These are phyloP conservation scores for Sonneratia alba DNA, from an alignment of 345 rosid species.

Conservation along the genomic window DNA sequence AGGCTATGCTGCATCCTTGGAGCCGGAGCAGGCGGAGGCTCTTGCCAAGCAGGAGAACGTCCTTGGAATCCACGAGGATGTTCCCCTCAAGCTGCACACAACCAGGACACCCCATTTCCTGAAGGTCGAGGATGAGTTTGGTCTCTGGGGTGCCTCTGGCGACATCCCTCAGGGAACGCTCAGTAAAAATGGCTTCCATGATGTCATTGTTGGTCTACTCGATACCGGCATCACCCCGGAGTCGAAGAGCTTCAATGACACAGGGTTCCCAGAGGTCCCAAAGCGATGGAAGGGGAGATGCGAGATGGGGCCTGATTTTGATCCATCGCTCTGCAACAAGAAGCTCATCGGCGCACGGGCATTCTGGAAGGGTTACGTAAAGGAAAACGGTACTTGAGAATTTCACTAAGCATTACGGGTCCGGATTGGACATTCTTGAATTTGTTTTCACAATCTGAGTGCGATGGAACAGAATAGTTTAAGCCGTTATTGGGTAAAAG, in stretches of 20 bases:
- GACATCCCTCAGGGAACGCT: neutral
- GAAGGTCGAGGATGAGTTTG: conserved; percentile 2
- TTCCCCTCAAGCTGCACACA: neutral
- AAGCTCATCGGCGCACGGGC: conserved; percentile 73
- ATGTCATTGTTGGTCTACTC: conserved; percentile 6
- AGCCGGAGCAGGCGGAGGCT: conserved; percentile 9
- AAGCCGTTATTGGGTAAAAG: too few species aligned
- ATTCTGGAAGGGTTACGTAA: conserved; percentile 54
- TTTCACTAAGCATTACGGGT: neutral
- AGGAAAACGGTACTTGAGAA: neutral
- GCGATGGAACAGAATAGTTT: too few species aligned
- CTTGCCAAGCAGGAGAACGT: neutral
- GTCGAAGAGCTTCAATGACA: conserved; percentile 5
- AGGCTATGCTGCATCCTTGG: conserved; percentile 5
- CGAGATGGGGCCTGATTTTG: conserved; percentile 1
- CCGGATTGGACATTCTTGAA: neutral
- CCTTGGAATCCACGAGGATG: conserved; percentile 5
- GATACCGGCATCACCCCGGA: conserved; percentile 8
- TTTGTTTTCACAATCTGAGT: neutral
- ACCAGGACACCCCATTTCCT: conserved; percentile 4
- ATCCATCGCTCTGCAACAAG: conserved; percentile 40
- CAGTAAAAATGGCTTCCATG: neutral
- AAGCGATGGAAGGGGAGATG: conserved; percentile 3
- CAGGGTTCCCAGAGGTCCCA: conserved; percentile 6
- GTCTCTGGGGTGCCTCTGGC: neutral